Evolutionary conservation across 2,329 filamentous ascomycete species (phyloP), one percentile per base, ranked within the genome.

Genomic region (Thielaviopsis cerberus): DNA sequence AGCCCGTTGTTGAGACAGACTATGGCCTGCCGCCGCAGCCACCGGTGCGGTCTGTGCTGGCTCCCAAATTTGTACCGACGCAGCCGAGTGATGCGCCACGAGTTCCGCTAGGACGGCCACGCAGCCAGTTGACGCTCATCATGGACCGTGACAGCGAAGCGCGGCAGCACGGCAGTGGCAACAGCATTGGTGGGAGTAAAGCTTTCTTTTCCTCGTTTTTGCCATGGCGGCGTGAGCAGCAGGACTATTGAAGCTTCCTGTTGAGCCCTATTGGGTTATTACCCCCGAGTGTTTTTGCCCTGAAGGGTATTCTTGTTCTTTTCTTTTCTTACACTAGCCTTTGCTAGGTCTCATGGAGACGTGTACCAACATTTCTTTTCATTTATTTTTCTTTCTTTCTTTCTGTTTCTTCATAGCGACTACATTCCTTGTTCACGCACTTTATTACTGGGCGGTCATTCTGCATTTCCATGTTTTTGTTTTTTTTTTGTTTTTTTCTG

Each of bases 51-150:
- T 69, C 66, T 13, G 62, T 69, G 20, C 64, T 67, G 7, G 69
- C 70, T 25, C 69, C 71, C 8, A 65, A 69, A 23, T 73, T 78
- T 58, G 72, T 70, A 4, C 77, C 77, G 24, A 79, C 76, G 0
- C 72, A 72, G 57, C 76, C 75, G 4, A 75, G 70, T 51, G 66
- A 70, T 11, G 68, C 71, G 15, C 68, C 73, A 25, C 67, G 67
- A 15, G 70, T 78, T 7, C 76, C 75, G 3, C 68, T 82, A 54
- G 77, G 72, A n/a, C 71, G 78, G 59, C 77, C 78, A n/a, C 80
- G 76, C 66, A 82, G 79, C 63, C 78, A 82, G 64, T 69, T 83
- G 26, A 76, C 75, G 10, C 68, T 82, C 3, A 69, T 83, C 1
- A 69, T 82, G 22, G 76, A 80, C 63, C 73, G 75, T 37, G 77